Evolutionary conservation across 176 grass and related monocot genomes (phyloP), one percentile per base, ranked within the genome.

Genomic region (Zoysia pacifica): DNA sequence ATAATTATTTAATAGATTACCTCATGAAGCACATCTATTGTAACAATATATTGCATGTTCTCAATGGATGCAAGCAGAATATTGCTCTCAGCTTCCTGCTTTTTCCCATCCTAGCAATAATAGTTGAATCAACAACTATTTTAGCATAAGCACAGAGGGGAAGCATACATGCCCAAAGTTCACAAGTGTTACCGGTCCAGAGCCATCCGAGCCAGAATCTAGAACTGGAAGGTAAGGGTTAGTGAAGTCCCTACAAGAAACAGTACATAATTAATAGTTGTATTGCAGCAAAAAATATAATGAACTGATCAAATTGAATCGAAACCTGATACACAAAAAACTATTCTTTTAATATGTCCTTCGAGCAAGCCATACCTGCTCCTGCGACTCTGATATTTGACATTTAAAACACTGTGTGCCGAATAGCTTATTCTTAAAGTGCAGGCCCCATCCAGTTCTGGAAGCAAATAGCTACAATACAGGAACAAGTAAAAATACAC

Each of bases 21-120:
- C 62, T 91, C 90, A 8, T 98, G 92, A 91, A 98, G 88, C n/a
- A 90, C 96, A 66, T 98, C 95, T 67, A 98, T 87, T 72, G 96
- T 94, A 77, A 98, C 90, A 78, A 89, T 82, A 87, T 98, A 98
- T 82, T 98, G 96, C 96, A 98, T 98, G 66, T 98, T 98, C 82
- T 98, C 90, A 73, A 98, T 85, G 16, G 96, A 93, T 75, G 96
- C 96, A 77, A 98, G 79, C 41, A 98, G 90, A 70, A 98, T 87
- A 84, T 98, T 98, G 70, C 96, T 98, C 62, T 94, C 91, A 83
- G 90, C 63, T 42, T 98, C 92, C 67, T 88, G 83, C 72, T 87
- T 98, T 76, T 89, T 90, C 47, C 86, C 90, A 85, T 92, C 90
- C 87, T 93, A 63, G 62, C 52, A 72, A 81, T 44, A 84, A 41